These are phyloP conservation scores for Cryptosporidium tyzzeri DNA, from an alignment of 169 alveolate species.

Conservation along the genomic window DNA sequence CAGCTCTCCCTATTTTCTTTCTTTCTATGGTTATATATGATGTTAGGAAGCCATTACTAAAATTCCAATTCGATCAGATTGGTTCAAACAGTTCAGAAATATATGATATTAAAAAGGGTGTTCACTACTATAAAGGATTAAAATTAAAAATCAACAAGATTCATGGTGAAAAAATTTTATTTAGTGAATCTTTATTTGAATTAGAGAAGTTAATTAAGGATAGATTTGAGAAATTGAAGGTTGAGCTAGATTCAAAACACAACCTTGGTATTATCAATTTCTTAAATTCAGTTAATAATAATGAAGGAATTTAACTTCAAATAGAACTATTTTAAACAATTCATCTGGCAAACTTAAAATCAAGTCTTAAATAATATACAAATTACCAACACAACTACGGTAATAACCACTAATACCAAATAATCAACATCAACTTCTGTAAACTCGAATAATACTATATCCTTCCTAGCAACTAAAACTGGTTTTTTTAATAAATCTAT, in stretches of 20 bases:
- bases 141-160: slow-evolving; percentile 33
- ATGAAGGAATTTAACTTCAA: not conserved
- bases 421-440: not conserved
- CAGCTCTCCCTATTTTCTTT: slow-evolving; percentile 32
- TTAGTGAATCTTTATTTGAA: slow-evolving; percentile 10
- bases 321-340: too few relatives aligned
- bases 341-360: too few relatives aligned
- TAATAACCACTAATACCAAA: not conserved
- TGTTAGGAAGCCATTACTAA: not conserved
- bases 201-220: slow-evolving; percentile 5
- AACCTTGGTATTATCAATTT: not conserved
- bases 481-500: not conserved
- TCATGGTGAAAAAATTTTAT: slow-evolving; percentile 2
- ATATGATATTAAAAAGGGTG: slow-evolving; percentile 8
- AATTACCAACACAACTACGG: too few relatives aligned
- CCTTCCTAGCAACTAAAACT: not conserved
- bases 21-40: not conserved
- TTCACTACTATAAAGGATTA: slow-evolving; percentile 7
- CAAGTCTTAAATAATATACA: too few relatives aligned
- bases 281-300: not conserved
- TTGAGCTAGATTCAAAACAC: not conserved
- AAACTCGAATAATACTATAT: not conserved
- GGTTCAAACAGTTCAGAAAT: not conserved
- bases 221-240: not conserved
- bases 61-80: not conserved